Percentiles rank a stretch among this genome's conserved stretches.
Evolutionary conservation across 768 basidiomycete genomes (phyloP).

Genomic region (Cubamyces lactineus): DNA sequence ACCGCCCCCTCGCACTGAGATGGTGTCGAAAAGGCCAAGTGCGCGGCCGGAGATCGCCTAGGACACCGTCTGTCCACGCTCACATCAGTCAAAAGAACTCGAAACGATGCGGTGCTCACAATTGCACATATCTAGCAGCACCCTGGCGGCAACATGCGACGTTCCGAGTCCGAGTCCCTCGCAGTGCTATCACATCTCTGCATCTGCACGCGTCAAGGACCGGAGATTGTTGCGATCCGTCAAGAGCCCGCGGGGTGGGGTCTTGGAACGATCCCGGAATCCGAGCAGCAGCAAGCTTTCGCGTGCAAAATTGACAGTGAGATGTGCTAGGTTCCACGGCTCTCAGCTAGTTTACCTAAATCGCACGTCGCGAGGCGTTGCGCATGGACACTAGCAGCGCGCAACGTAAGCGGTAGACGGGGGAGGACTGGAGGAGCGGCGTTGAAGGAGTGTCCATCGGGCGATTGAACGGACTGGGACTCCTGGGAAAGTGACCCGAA

Average conservation of each 20-base stretch:
- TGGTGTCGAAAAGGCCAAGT: background rate
- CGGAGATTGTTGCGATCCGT: slow-evolving; percentile 26
- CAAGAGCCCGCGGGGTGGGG: slow-evolving; percentile 7
- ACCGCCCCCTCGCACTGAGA: background rate
- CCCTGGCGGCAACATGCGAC: slow-evolving; percentile 8
- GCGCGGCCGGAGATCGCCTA: slow-evolving; percentile 5
- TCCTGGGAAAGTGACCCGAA: background rate
- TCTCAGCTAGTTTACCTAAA: slow-evolving; percentile 5
- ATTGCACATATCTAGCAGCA: background rate
- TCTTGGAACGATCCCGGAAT: background rate
- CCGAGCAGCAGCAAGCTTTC: slow-evolving; percentile 12
- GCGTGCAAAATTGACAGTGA: background rate
- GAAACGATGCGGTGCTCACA: slow-evolving; percentile 17
- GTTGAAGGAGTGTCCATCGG: background rate
- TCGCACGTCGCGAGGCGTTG: background rate
- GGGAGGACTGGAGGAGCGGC: background rate
- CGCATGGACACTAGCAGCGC: background rate
- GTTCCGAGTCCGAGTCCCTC: slow-evolving; percentile 18
- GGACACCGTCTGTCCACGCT: slow-evolving; percentile 10
- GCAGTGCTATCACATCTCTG: slow-evolving; percentile 13
- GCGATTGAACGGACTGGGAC: background rate
- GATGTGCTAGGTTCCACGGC: slow-evolving; percentile 3
- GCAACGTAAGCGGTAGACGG: background rate
- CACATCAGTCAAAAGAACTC: slow-evolving; percentile 25
- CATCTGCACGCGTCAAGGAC: slow-evolving; percentile 14